phyloP scores from a whole-genome alignment of 176 grass and related monocot species.

The Phoenix roebelenii region DNA sequence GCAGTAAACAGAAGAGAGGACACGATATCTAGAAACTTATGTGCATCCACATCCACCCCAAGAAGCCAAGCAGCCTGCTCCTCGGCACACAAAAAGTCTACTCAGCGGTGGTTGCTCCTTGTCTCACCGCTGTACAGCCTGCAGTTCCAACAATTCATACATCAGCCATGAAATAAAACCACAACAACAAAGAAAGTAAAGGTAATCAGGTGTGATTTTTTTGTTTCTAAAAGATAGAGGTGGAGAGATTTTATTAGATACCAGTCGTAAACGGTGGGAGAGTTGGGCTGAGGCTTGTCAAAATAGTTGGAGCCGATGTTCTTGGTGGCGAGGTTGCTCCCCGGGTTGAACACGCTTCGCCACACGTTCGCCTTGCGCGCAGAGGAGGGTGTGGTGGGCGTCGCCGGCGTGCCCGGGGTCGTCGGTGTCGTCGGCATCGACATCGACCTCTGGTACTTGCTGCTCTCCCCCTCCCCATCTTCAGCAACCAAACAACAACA shows the following conservation, averaged over 20 bases:
- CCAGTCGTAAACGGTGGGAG: slow-evolving; percentile 96
- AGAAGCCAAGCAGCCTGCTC: no score
- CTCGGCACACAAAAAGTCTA: no score
- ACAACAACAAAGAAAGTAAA: not conserved
- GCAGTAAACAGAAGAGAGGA: no score
- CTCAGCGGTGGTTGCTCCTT: slow-evolving; percentile 71
- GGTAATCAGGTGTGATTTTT: not conserved
- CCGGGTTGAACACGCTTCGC: slow-evolving; percentile 95
- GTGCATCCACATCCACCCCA: no score
- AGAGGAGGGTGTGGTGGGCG: slow-evolving; percentile 9
- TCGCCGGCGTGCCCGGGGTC: slow-evolving; percentile 57
- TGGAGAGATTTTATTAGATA: slow-evolving; percentile 9
- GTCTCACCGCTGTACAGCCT: slow-evolving; percentile 91
- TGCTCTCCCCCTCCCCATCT: slow-evolving; percentile 20
- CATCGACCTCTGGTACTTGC: slow-evolving; percentile 32
- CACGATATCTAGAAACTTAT: no score
- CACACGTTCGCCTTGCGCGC: slow-evolving; percentile 58
- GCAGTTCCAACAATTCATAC: not conserved
- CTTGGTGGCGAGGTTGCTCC: slow-evolving; percentile 83
- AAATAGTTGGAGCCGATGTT: slow-evolving; percentile 59
- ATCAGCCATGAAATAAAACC: not conserved
- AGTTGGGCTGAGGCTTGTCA: slow-evolving; percentile 78
- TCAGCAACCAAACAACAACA: not conserved
- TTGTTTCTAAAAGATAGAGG: no score
- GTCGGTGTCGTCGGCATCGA: slow-evolving; percentile 44